phyloP scores from a whole-genome alignment of 257 asterid genomes.

The Phtheirospermum japonicum region DNA sequence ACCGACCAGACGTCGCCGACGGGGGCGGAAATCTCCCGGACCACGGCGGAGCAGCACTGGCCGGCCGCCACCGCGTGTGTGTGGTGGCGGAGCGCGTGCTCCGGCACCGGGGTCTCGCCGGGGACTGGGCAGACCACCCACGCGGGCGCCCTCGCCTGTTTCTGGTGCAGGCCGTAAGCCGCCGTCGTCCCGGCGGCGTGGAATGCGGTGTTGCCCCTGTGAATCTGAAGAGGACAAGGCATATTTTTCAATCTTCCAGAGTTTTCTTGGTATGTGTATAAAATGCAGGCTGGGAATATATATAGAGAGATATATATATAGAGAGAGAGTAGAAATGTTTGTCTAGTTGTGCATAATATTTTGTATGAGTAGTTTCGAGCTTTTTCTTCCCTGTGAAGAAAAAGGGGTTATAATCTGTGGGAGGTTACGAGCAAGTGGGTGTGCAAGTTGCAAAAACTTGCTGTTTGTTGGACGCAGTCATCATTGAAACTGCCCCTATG shows the following conservation, averaged over 20 bases:
- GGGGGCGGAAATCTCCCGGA: constrained; percentile 52
- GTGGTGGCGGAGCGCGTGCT: constrained; percentile 47
- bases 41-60: constrained; percentile 73
- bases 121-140: constrained; percentile 34
- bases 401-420: constrained; percentile 24
- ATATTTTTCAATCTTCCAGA: constrained; percentile 16
- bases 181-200: constrained; percentile 16
- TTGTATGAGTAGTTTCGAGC: constrained; percentile 12
- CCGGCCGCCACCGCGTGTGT: constrained; percentile 51
- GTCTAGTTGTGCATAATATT: too few relatives aligned
- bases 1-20: constrained; percentile 65
- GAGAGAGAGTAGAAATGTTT: too few relatives aligned
- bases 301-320: neutral
- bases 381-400: constrained; percentile 30
- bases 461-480: neutral
- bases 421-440: constrained; percentile 50
- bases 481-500: neutral
- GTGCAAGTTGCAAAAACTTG: constrained; percentile 46
- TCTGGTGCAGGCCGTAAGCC: constrained; percentile 27
- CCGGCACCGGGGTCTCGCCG: constrained; percentile 39
- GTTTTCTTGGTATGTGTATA: neutral
- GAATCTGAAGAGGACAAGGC: constrained; percentile 66
- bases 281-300: neutral
- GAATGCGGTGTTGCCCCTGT: constrained; percentile 34
- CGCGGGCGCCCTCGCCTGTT: constrained; percentile 26